Evolutionary conservation across 1,284 basidiomycete species (phyloP), one percentile per base, ranked within the genome.

Genomic region (Pyrrhoderma noxium): DNA sequence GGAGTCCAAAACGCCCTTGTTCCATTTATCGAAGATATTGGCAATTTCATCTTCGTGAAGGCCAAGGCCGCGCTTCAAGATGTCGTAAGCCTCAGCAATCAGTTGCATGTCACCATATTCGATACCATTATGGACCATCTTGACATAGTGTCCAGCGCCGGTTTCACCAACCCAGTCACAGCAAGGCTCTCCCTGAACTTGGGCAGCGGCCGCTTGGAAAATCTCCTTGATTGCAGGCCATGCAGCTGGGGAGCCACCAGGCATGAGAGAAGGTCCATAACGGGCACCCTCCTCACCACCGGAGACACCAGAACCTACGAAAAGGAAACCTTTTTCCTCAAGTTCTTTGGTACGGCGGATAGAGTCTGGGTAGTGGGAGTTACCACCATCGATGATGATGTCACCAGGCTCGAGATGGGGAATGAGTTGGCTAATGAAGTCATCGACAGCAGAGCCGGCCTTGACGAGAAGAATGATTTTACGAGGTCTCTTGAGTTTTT

Each of bases 71-170:
- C 92, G 89, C 70, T 95, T 96, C 67, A 99, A 85, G 70, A 99
- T 97, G 69, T 98, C 93, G 69, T 96, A 97, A 16, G 89, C 93
- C 74, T 99, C 96, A 60, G 93, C 90, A 63, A 99, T 99, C 67
- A 99, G 77, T 72, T 99, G 96, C 96, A 99, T 99, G 75, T 99
- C 96, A 72, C 96, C 96, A 71, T 99, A 99, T 72, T 97, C 93
- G 70, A 97, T 97, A 76, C 91, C 93, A 64, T 97, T 97, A 80
- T 97, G 96, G 58, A 99, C 96, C 95, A 98, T 94, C 80, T 96
- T 97, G 68, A 94, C 89, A 68, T 93, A 95, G 77, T 94, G 92
- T 44, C 93, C 91, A 41, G 93, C 79, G 61, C 95, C 96, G 58
- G 83, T 88, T 70, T 92, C 87, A 52, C 96, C 96, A 66, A 99